Base-by-base conservation (phyloP, 176 grass and related monocot genomes). In the Aegilops bicornis region DNA sequence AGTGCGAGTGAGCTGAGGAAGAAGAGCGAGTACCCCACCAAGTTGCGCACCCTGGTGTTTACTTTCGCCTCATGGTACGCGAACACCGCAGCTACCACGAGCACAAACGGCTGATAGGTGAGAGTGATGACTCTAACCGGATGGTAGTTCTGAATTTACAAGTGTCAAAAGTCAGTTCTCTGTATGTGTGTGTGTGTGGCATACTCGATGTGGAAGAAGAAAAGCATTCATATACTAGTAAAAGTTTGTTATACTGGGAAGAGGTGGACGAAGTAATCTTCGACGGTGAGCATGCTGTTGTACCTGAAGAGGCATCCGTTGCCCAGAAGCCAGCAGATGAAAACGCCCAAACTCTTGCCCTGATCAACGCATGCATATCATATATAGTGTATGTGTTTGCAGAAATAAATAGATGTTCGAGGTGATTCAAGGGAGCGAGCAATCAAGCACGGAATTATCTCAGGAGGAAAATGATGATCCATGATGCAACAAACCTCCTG, bases 321-420 rank as follows among this genome's bases (percentile, higher is more conserved):
- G 65, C 93, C 93, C 15, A 95, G 90, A 50, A 95, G 40, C 86
- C 88, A 95, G 80, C 90, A 95, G 30, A 95, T 81, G 17, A 92
- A 56, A 10, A 92, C 89, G 10, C 83, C 93, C 65, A 79, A 43
- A 70, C 20, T 29, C 79, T 87, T 95, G 20, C 91, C 91, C 93
- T 91, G 86, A 39, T 27, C 58, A 79, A 27, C 13, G 48, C 52
- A 56, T 20, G 52, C 52, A 56, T 20, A 8, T 56, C 17, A 17
- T 54, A 54, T 54, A 54, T 7, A 7, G 3, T 12, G 45, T 47
- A n/a, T 20, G 47, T 66, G 61, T 25, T 66, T 50, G 13, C 10
- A 14, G 16, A 66, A 48, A 50, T 50, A 31, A 50, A 67, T 40
- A 12, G 15, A 67, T 67, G 63, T 6, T 66, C 47, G 15, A 16